A percentile compares a stretch with the other conserved stretches of the same genome.
These are phyloP conservation scores for Thelonectria discophora DNA, from an alignment of 2,329 filamentous ascomycete species.

Conservation along the genomic window DNA sequence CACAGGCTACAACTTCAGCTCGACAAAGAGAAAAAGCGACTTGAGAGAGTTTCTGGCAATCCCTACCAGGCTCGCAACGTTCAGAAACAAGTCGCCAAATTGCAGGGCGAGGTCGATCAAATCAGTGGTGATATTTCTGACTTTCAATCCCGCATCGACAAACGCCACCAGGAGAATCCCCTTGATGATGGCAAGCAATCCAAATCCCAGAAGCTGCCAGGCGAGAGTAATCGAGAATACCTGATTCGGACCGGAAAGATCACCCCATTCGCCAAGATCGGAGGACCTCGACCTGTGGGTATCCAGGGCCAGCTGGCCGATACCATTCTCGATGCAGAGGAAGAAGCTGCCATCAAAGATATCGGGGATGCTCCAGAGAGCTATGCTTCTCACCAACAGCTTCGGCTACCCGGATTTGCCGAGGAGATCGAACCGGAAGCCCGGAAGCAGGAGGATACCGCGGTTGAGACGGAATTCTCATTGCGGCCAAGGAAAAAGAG, in stretches of 20 bases:
- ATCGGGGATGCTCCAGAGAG: constrained; percentile 55
- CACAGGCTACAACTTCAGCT: constrained; percentile 73
- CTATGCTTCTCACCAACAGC: constrained; percentile 73
- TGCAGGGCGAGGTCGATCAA: constrained; percentile 70
- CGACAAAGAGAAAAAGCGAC: constrained; percentile 59
- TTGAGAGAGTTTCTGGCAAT: constrained; percentile 55
- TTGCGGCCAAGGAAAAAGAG: constrained; percentile 67
- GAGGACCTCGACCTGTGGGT: constrained; percentile 67
- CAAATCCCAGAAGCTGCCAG: constrained; percentile 71
- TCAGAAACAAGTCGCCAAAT: constrained; percentile 71
- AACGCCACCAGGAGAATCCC: constrained; percentile 68
- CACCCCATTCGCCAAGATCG: constrained; percentile 88
- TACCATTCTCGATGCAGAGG: constrained; percentile 83
- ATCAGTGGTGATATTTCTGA: constrained; percentile 79
- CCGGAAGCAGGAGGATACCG: constrained; percentile 31
- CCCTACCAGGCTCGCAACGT: constrained; percentile 64
- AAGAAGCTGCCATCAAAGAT: constrained; percentile 62
- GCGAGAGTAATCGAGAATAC: constrained; percentile 87
- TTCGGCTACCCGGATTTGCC: constrained; percentile 77
- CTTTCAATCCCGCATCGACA: constrained; percentile 82
- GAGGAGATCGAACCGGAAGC: constrained; percentile 43
- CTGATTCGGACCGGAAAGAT: constrained; percentile 97
- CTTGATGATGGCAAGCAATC: constrained; percentile 53
- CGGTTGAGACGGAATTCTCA: constrained; percentile 63
- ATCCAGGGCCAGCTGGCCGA: constrained; percentile 77